These are phyloP conservation scores for Antitrichia curtipendula DNA, from an alignment of 225 moss, liverwort and hornwort species.

Conservation along the genomic window DNA sequence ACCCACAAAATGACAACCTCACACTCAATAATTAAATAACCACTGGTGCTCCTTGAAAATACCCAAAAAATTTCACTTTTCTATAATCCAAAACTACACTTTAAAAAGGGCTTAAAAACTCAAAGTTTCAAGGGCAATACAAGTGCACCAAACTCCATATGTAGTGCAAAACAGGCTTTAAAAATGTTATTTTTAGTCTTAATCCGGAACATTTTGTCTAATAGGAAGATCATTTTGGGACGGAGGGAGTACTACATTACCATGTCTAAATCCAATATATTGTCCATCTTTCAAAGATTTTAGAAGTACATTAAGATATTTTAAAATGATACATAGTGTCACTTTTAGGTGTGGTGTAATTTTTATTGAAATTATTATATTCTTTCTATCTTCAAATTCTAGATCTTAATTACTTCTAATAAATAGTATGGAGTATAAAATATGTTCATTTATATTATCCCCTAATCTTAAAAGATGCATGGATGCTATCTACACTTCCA, in stretches of 20 bases:
- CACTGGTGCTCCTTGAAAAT: no score
- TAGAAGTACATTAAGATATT: background rate
- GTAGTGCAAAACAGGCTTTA: no score
- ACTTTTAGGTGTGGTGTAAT: background rate
- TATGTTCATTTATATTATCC: background rate
- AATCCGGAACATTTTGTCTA: no score
- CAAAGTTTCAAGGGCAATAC: no score
- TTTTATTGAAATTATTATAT: background rate
- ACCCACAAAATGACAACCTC: no score
- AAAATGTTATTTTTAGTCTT: no score
- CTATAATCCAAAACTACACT: no score
- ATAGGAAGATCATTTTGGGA: no score
- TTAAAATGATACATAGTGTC: background rate
- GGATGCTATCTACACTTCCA: accelerated
- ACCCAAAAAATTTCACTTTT: no score
- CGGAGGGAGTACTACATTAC: background rate
- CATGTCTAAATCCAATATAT: background rate
- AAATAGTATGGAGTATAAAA: background rate
- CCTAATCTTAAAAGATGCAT: background rate
- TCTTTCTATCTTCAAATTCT: background rate
- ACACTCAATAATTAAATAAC: no score
- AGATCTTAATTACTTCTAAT: background rate
- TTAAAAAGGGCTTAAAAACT: no score
- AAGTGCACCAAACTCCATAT: no score
- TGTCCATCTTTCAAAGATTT: accelerated